Evolutionary conservation across 2,329 filamentous ascomycete species (phyloP), one percentile per base, ranked within the genome.

Genomic region (Scedosporium boydii): DNA sequence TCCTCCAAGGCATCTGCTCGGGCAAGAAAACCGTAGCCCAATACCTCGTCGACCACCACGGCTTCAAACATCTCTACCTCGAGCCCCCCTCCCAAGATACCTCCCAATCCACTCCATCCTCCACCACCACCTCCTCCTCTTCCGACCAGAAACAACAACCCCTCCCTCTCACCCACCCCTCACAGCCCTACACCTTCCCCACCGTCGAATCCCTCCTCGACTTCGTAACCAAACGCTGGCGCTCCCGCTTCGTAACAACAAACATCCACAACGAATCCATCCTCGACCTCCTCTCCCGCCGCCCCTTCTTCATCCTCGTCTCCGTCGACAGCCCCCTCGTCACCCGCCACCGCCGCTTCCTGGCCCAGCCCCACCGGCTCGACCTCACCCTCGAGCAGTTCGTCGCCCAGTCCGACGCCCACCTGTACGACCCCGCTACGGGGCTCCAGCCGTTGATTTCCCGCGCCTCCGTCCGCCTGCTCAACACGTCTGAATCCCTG

Each of bases 231-330:
- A 85, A 85, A 72, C 80, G 85, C 72, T 99, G 95, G 95, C 85
- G 83, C 66, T 83, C 87, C 63, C 85, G 87, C 62, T 99, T 90
- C 83, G 91, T 98, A 16, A 95, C 88, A 2, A 95, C 89, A 3
- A 88, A 95, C 70, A 87, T 97, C 65, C 85, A 87, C 77, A 85
- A 87, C 67, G 88, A 92, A 67, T 73, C 75, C 2, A 83, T 88
- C 6, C 82, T 96, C 4, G 90, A 97, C 68, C 81, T 86, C 26
- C 85, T 97, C 59, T 78, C 87, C 64, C 82, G 87, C 21, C 85
- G 95, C 6, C 95, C 95, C 0, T 97, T 96, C 78, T 98, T 98
- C 79, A 82, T 99, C 59, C 84, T 98, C 41, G 80, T 99, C 70
- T 93, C 91, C 72, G 87, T 98, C 58, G 93, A 98, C 74, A 93